Evolutionary conservation across 371 early-diverging fungal genomes (phyloP), one percentile per base, ranked within the genome.

Genomic region (Mortierella sp.): DNA sequence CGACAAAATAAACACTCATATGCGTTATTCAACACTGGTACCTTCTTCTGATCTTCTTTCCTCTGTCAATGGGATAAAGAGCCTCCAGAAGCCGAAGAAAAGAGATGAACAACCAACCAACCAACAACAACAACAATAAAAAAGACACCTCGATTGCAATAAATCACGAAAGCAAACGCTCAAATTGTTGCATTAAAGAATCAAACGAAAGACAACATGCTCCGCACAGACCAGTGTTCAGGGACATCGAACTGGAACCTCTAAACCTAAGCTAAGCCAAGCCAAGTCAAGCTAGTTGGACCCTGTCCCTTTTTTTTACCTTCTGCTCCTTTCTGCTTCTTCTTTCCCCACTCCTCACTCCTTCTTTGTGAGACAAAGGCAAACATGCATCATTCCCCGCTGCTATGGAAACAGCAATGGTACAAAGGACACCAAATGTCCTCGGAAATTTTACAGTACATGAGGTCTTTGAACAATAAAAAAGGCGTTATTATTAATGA

Each of bases 221-320:
- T 53, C 31, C 55, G 55, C 55, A 53, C 55, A 53, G 55, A 53
- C 55, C 55, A 53, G 14, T 48, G 48, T 53, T 14, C 31, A 53
- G 55, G 31, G 55, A 53, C 55, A n/a, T n/a, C n/a, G n/a, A n/a
- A n/a, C n/a, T n/a, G n/a, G n/a, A n/a, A n/a, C n/a, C n/a, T n/a
- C n/a, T 53, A 29, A 53, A 26, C 29, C 29, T 53, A 6, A 16
- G 7, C n/a, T 24, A 26, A 14, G 44, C 44, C 39, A 13, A 39
- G 2, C 34, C 22, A 24, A 19, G n/a, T 10, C 39, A 37, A 61
- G 39, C 5, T 19, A 8, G 11, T 19, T 2, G 0, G 11, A 19
- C 9, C n/a, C 29, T 29, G 13, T 39, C 64, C 26, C 26, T 26
- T 14, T 26, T 24, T 14, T 44, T n/a, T 26, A 3, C n/a, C 41